Evolutionary conservation across 495 filamentous ascomycete genomes (phyloP).

Genomic region (Pseudotulostoma volvatum): DNA sequence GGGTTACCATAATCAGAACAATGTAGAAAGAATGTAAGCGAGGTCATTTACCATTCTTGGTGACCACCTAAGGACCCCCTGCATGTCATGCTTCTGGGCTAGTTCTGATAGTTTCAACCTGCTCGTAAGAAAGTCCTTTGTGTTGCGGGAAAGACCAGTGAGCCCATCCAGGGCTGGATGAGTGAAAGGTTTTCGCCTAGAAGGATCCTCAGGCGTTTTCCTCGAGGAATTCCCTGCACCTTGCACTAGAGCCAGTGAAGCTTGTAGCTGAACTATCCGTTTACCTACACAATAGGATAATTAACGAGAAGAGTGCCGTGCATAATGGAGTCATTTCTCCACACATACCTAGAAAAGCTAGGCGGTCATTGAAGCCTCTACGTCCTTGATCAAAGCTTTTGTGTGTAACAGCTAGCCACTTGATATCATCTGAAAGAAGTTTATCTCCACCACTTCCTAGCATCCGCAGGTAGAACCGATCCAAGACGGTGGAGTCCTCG

Average conservation of each 20-base stretch:
- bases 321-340: no score
- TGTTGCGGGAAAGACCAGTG: constrained; percentile 42
- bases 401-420: constrained; percentile 95
- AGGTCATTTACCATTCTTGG: constrained; percentile 50
- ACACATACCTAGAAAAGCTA: constrained; percentile 71
- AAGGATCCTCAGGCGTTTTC: constrained; percentile 13
- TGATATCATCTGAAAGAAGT: constrained; percentile 72
- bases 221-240: constrained; percentile 14
- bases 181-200: constrained; percentile 46
- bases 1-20: constrained; percentile 1
- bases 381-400: constrained; percentile 96
- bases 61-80: constrained; percentile 69
- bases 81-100: constrained; percentile 50
- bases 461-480: constrained; percentile 55
- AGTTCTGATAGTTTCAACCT: constrained; percentile 46
- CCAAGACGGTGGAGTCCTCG: constrained; percentile 50
- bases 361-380: constrained; percentile 82
- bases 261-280: constrained; percentile 63
- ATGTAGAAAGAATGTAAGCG: background rate
- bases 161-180: constrained; percentile 60
- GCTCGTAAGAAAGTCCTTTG: constrained; percentile 38
- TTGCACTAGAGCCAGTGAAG: constrained; percentile 53
- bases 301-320: background rate
- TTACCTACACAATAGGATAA: constrained; percentile 38
- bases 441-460: constrained; percentile 53